Conservation (phyloP, 1,139 yeast genomes). For the Geotrichum fermentans region DNA sequence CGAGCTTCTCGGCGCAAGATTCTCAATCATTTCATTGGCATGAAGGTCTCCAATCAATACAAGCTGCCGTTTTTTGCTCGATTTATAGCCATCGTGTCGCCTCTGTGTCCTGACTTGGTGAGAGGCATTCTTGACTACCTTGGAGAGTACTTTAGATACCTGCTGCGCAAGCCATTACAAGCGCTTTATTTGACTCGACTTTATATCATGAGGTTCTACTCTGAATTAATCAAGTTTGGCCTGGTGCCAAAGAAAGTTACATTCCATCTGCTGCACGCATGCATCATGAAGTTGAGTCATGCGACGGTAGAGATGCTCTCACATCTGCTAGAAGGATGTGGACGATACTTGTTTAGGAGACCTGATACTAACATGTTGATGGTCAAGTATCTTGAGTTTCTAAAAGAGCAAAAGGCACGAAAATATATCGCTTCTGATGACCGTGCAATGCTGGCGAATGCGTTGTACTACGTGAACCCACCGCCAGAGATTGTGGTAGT, state of each 20-base stretch:
- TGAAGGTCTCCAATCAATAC: conserved; percentile 31
- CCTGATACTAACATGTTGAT: conserved; percentile 57
- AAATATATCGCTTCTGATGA: conserved; percentile 51
- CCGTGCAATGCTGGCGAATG: conserved; percentile 56
- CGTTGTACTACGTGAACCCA: conserved; percentile 57
- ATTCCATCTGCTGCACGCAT: conserved; percentile 61
- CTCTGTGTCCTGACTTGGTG: conserved; percentile 49
- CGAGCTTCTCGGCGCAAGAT: conserved; percentile 69
- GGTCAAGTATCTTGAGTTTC: conserved; percentile 56
- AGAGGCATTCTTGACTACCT: conserved; percentile 52
- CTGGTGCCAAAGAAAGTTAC: conserved; percentile 66
- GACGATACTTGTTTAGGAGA: conserved; percentile 59
- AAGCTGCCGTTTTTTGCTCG: conserved; percentile 51
- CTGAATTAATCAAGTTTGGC: conserved; percentile 73
- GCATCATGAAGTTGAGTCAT: conserved; percentile 24
- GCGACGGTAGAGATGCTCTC: conserved; percentile 51
- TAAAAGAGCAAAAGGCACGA: conserved; percentile 50
- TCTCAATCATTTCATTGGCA: conserved; percentile 47
- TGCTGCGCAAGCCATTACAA: conserved; percentile 27
- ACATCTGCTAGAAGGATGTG: conserved; percentile 64
- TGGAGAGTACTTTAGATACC: conserved; percentile 39
- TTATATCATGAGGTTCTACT: conserved; percentile 47
- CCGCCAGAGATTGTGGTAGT: conserved; percentile 32
- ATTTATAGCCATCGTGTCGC: conserved; percentile 58
- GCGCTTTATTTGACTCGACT: conserved; percentile 37